Percentiles rank a stretch among this genome's conserved stretches.
Conservation (phyloP, 768 basidiomycete species). For the Boletus huronensis region DNA sequence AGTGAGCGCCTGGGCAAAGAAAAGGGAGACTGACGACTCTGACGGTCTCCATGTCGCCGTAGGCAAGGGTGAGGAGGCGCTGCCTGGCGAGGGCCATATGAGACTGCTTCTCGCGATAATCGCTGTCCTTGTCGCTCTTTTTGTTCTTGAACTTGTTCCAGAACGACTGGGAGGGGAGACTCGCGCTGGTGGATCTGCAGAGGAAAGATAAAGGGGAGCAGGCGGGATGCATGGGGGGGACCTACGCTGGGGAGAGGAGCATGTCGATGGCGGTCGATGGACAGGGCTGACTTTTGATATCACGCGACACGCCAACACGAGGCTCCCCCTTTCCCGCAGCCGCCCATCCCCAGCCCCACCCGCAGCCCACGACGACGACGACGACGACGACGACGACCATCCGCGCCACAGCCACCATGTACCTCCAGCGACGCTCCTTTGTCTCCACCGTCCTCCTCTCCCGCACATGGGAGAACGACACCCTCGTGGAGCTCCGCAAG, state of each 20-base stretch:
- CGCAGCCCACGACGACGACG: constrained; percentile 7
- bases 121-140: constrained; percentile 60
- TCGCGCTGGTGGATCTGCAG: constrained; percentile 62
- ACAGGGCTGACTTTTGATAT: constrained; percentile 25
- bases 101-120: constrained; percentile 49
- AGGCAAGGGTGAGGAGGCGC: constrained; percentile 76
- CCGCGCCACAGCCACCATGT: constrained; percentile 12
- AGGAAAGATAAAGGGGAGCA: constrained; percentile 33
- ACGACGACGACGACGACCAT: constrained; percentile 6
- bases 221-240: constrained; percentile 21
- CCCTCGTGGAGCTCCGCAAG: constrained; percentile 46
- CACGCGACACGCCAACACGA: constrained; percentile 49
- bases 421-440: constrained; percentile 32
- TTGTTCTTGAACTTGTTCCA: constrained; percentile 67
- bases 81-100: constrained; percentile 71
- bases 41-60: constrained; percentile 84
- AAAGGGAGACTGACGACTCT: constrained; percentile 45
- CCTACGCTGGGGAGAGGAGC: constrained; percentile 82
- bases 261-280: constrained; percentile 40
- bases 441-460: constrained; percentile 57
- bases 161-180: constrained; percentile 47
- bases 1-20: background rate
- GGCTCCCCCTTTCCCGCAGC: constrained; percentile 26
- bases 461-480: constrained; percentile 52
- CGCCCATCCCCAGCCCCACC: background rate